phyloP scores from a whole-genome alignment of 176 grass and related monocot species.

The Metroxylon sagu region DNA sequence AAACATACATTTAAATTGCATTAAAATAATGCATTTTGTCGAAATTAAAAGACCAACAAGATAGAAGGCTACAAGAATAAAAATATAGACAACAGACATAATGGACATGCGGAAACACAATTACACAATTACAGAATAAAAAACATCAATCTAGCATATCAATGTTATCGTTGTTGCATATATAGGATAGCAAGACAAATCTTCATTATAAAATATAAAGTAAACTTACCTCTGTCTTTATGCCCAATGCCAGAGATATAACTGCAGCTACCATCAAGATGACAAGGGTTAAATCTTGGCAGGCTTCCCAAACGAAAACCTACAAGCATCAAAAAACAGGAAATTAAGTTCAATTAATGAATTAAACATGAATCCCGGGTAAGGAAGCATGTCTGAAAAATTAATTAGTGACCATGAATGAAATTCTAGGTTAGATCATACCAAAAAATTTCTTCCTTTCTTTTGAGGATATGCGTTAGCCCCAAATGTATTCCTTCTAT shows the following conservation, averaged over 20 bases:
- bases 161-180: too few species aligned
- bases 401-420: background rate
- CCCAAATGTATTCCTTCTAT: constrained; percentile 47
- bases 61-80: too few species aligned
- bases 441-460: constrained; percentile 52
- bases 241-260: constrained; percentile 79
- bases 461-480: constrained; percentile 75
- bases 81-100: too few species aligned
- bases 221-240: constrained; percentile 77
- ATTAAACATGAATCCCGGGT: too few species aligned
- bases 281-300: constrained; percentile 85
- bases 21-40: too few species aligned
- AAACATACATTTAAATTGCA: too few species aligned
- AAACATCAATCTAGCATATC: too few species aligned
- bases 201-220: background rate
- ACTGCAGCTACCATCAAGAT: constrained; percentile 88
- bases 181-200: too few species aligned
- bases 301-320: constrained; percentile 84
- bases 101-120: too few species aligned
- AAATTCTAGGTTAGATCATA: background rate
- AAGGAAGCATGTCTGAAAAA: constrained; percentile 5
- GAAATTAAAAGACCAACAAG: too few species aligned
- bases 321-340: constrained; percentile 14
- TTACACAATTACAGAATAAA: too few species aligned
- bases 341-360: too few species aligned